Percentiles rank a stretch among this genome's conserved stretches.
phyloP scores from a whole-genome alignment of 2,329 filamentous ascomycete genomes.

The Diatrype stigma region DNA sequence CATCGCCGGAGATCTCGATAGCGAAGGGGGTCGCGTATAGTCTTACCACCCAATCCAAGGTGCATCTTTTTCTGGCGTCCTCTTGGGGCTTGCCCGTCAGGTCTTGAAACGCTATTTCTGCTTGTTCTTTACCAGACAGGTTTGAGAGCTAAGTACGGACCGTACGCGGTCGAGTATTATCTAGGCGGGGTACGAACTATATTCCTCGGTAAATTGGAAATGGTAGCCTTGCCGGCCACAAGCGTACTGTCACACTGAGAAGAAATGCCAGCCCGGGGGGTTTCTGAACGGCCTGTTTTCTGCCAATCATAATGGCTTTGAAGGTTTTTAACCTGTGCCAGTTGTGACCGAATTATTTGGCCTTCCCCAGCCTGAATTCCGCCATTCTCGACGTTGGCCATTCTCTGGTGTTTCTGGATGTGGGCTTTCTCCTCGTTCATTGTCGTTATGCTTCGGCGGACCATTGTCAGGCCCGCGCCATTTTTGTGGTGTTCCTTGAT shows the following conservation, averaged over 20 bases:
- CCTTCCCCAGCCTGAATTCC: conserved; percentile 52
- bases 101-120: neutral
- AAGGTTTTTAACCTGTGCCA: conserved; percentile 34
- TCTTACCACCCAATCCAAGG: neutral
- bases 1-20: neutral
- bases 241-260: neutral
- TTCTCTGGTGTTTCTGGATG: conserved; percentile 36
- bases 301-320: conserved; percentile 11
- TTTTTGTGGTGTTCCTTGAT: conserved; percentile 46
- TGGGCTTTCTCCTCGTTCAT: conserved; percentile 38
- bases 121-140: neutral
- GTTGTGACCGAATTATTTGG: conserved; percentile 47
- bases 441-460: conserved; percentile 40
- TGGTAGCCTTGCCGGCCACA: neutral
- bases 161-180: neutral
- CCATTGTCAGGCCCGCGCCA: conserved; percentile 44
- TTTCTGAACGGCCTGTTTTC: neutral
- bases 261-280: neutral
- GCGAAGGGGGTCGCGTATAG: neutral
- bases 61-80: neutral
- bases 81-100: neutral
- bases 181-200: neutral
- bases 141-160: neutral
- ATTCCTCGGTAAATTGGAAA: neutral
- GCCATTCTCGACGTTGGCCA: conserved; percentile 50